A percentile compares a stretch with the other conserved stretches of the same genome.
Conservation (phyloP, 306 rosid genomes). For the Sicyos baderoa region DNA sequence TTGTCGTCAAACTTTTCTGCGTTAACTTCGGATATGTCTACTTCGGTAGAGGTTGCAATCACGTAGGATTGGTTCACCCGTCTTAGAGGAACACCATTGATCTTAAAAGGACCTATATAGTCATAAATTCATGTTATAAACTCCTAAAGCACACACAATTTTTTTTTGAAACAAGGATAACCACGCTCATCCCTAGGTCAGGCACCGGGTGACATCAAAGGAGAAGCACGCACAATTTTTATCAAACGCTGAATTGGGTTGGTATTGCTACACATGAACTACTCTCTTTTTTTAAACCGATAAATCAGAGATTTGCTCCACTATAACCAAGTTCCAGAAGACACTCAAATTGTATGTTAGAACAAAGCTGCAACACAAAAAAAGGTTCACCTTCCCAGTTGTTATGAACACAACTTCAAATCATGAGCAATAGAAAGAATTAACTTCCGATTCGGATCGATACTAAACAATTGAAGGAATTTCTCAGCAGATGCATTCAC, state of each 20-base stretch:
- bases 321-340: too few relatives aligned
- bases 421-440: background rate
- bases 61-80: conserved; percentile 63
- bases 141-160: background rate
- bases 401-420: background rate
- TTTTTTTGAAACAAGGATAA: too few relatives aligned
- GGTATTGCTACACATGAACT: background rate
- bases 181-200: too few relatives aligned
- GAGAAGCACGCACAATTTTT: too few relatives aligned
- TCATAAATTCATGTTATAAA: background rate
- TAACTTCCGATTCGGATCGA: too few relatives aligned
- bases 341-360: background rate
- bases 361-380: background rate
- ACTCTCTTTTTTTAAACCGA: too few relatives aligned
- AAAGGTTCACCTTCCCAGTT: background rate
- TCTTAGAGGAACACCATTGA: conserved; percentile 68
- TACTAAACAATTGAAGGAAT: background rate
- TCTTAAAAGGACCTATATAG: conserved; percentile 51
- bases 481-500: background rate
- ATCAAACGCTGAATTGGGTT: background rate
- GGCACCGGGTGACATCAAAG: too few relatives aligned
- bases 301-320: too few relatives aligned
- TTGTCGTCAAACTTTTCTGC: conserved; percentile 47
- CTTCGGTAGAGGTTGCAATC: conserved; percentile 56
- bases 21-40: conserved; percentile 46